Evolutionary conservation across 164 flowering plant species (phyloP).

Genomic region (Hamamelis virginiana): DNA sequence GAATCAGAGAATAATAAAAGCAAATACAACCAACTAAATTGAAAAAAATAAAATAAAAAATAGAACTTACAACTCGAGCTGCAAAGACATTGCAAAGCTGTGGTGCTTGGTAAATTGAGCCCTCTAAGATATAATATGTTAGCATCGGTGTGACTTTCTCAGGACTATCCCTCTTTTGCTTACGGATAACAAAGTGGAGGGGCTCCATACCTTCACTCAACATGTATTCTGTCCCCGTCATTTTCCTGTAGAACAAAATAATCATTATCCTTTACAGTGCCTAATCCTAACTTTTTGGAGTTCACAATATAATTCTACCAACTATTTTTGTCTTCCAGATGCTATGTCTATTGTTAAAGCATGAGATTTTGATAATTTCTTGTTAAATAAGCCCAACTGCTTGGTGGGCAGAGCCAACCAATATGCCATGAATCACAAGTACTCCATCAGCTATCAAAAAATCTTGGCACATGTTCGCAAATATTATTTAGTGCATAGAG

Average conservation of each 20-base stretch:
- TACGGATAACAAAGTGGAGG: conserved; percentile 77
- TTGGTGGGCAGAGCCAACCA: no score
- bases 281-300: background rate
- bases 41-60: background rate
- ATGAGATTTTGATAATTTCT: no score
- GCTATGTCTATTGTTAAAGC: no score
- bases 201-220: conserved; percentile 93
- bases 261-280: conserved; percentile 1
- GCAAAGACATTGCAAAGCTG: conserved; percentile 91
- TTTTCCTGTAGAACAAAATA: conserved; percentile 53
- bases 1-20: background rate
- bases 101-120: conserved; percentile 96
- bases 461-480: no score
- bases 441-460: no score
- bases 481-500: no score
- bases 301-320: no score
- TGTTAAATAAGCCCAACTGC: no score
- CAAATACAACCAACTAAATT: background rate
- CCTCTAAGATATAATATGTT: conserved; percentile 87
- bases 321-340: no score
- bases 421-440: no score
- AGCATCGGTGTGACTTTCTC: conserved; percentile 95
- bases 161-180: conserved; percentile 93
- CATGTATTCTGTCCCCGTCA: conserved; percentile 80
- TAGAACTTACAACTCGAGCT: conserved; percentile 75